Percentiles rank a stretch among this genome's conserved stretches.
Evolutionary conservation across 805 yeast species (phyloP).

Genomic region (Wickerhamomyces xylosicus): DNA sequence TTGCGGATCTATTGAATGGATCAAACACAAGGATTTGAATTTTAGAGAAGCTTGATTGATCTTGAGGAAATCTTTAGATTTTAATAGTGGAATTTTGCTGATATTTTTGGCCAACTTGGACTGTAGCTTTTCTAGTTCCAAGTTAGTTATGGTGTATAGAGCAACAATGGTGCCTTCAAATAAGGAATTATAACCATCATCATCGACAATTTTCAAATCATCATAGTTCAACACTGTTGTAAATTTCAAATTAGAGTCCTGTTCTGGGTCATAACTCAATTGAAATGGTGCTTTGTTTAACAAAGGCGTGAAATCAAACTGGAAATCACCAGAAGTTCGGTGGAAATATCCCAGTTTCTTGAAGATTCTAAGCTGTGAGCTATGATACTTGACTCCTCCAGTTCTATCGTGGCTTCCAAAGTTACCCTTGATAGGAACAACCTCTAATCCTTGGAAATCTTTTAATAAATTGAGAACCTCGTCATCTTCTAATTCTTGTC

Average conservation of each 20-base stretch:
- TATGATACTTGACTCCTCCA: conserved; percentile 25
- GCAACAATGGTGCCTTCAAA: conserved; percentile 27
- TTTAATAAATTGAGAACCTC: conserved; percentile 8
- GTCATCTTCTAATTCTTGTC: conserved; percentile 19
- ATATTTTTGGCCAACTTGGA: conserved; percentile 10
- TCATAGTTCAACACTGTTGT: conserved; percentile 24
- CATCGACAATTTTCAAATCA: conserved; percentile 23
- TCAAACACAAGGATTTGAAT: conserved; percentile 44
- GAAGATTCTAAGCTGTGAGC: conserved; percentile 42
- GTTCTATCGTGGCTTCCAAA: conserved; percentile 6
- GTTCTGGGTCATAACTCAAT: conserved; percentile 24
- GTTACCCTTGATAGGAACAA: conserved; percentile 27
- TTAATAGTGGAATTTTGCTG: conserved; percentile 16
- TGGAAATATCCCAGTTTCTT: conserved; percentile 48
- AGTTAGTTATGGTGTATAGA: conserved; percentile 13
- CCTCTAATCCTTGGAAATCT: conserved; percentile 11
- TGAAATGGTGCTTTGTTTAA: conserved; percentile 28
- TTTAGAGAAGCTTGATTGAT: conserved; percentile 7
- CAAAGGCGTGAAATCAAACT: conserved; percentile 34
- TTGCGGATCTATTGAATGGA: conserved; percentile 51
- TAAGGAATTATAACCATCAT: conserved; percentile 16
- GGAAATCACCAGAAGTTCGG: conserved; percentile 11
- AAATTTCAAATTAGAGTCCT: conserved; percentile 25
- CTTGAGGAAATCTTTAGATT: conserved; percentile 2
- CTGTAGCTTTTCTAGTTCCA: conserved; percentile 7